Percentiles rank a stretch among this genome's conserved stretches.
These are phyloP conservation scores for Cryptococcus sp. DNA, from an alignment of 1,284 basidiomycete species.

Conservation along the genomic window DNA sequence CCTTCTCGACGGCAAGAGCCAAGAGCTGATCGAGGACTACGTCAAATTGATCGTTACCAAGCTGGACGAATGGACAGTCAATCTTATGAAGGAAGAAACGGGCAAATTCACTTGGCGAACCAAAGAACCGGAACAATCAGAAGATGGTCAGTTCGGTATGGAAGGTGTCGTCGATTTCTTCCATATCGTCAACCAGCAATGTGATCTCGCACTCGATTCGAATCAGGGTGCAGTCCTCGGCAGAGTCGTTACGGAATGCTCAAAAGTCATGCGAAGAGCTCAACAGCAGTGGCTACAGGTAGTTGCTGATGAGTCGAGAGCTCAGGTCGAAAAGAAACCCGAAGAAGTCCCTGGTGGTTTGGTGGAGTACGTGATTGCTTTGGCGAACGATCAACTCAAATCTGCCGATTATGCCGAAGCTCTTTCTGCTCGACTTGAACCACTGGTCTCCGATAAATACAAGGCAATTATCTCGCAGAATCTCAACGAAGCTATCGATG, in stretches of 20 bases:
- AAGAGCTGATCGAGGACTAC: conserved; percentile 92
- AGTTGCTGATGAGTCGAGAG: conserved; percentile 80
- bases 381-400: conserved; percentile 98
- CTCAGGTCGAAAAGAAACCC: conserved; percentile 72
- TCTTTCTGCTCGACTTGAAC: conserved; percentile 77
- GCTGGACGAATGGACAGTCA: conserved; percentile 94
- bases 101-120: conserved; percentile 76
- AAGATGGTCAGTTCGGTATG: conserved; percentile 84
- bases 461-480: conserved; percentile 73
- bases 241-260: conserved; percentile 81
- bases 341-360: conserved; percentile 84
- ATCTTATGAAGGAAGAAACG: conserved; percentile 88
- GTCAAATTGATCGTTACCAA: conserved; percentile 88
- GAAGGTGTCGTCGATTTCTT: conserved; percentile 93
- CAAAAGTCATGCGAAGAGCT: conserved; percentile 83
- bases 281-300: conserved; percentile 85
- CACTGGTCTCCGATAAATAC: conserved; percentile 91
- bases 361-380: conserved; percentile 92
- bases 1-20: conserved; percentile 87
- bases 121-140: conserved; percentile 81
- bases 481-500: conserved; percentile 94
- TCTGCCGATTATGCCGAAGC: conserved; percentile 90
- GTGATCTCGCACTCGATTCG: conserved; percentile 91
- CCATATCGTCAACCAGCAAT: conserved; percentile 97
- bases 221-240: conserved; percentile 91